Evolutionary conservation across 352 stramenopile species (phyloP).

Genomic region (Aphanomyces stellatus): DNA sequence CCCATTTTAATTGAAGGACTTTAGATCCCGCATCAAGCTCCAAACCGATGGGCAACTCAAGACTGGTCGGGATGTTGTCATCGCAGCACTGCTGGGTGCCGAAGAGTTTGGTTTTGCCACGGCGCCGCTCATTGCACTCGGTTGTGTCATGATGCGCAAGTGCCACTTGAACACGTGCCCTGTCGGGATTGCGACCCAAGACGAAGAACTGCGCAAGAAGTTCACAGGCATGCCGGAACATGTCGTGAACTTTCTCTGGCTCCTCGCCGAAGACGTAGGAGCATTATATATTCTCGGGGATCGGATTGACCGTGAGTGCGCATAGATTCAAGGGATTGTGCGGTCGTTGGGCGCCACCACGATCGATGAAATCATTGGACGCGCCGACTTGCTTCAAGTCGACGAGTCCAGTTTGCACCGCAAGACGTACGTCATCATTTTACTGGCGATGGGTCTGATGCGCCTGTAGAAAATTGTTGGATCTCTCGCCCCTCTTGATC

Average conservation of each 20-base stretch:
- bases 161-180: conserved; percentile 97
- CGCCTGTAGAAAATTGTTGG: conserved; percentile 46
- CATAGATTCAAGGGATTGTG: conserved; percentile 42
- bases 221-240: conserved; percentile 94
- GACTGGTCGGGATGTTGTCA: conserved; percentile 88
- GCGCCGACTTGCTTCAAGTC: conserved; percentile 90
- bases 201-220: conserved; percentile 92
- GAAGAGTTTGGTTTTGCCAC: conserved; percentile 97
- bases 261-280: conserved; percentile 92
- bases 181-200: conserved; percentile 97
- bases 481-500: conserved; percentile 91
- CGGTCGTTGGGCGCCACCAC: conserved; percentile 83
- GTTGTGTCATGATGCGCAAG: conserved; percentile 98
- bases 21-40: conserved; percentile 75
- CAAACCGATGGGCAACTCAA: conserved; percentile 96
- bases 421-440: conserved; percentile 30
- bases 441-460: neutral
- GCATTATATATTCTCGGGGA: conserved; percentile 22
- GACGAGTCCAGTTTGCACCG: conserved; percentile 61
- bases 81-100: conserved; percentile 91
- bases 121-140: conserved; percentile 91
- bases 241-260: conserved; percentile 96
- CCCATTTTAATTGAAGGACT: neutral
- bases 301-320: neutral
- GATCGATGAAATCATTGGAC: conserved; percentile 92